Base-by-base conservation (phyloP, 768 basidiomycete genomes). In the Naganishia randhawae region DNA sequence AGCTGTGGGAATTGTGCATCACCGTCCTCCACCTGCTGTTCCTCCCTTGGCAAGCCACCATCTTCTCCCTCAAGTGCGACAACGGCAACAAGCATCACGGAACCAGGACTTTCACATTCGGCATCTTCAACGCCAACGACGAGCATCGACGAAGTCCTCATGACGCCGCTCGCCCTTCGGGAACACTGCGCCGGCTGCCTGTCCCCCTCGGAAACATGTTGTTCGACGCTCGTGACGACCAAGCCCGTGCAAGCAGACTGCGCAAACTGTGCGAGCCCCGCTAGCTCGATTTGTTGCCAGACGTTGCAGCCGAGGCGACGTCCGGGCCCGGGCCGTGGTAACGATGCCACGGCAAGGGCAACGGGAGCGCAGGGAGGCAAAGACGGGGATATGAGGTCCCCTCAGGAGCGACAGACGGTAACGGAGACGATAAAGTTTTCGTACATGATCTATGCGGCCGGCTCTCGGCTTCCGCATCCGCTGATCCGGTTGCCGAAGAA, bases 361-460 rank as follows among this genome's bases (percentile, higher is more conserved):
- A n/a, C 55, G 17, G 50, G 22, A n/a, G 9, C 35, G 22, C 51
- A 48, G 22, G 29, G 31, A 11, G 51, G n/a, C n/a, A n/a, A 33
- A 29, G 17, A 37, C 16, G 50, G 37, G 1, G 72, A 13, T 17
- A 48, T 22, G 45, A 13, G 2, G n/a, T n/a, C 7, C 25, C 45
- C 3, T 48, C 71, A 42, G 73, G 73, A 31, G 71, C 71, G 45
- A 65, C 65, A 9, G 75, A 73, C n/a, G n/a, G n/a, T n/a, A 51
- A 67, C 66, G 27, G 78, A 79, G 63, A 76, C 73, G 14, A 74
- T 79, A 32, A 33, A 75, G 13, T 79, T 79, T 66, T 72, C 73
- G 35, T 81, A 78, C 68, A 67, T 69, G 41, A 65, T 81, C 50
- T 81, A 78, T 62, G 78, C 78, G 4, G 73, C 79, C 4, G 80